Evolutionary conservation across 257 asterid genomes (phyloP).

Genomic region (Ocimum tenuiflorum): DNA sequence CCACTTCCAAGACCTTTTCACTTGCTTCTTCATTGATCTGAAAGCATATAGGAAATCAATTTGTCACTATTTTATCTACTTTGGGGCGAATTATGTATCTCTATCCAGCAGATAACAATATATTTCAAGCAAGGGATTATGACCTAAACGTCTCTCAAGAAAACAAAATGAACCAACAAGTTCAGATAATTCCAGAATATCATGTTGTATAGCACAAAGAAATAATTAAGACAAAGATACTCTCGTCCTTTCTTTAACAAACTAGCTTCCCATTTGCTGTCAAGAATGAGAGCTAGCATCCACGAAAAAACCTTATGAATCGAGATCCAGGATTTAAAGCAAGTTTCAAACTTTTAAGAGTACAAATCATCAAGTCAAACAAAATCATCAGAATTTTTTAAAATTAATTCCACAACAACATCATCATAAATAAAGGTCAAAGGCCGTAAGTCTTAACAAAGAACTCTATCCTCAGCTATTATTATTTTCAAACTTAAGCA

Average conservation of each 20-base stretch:
- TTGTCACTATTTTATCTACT: not conserved
- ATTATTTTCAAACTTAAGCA: not conserved
- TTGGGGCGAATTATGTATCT: not conserved
- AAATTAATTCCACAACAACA: not conserved
- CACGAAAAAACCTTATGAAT: not conserved
- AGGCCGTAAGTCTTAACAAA: not conserved
- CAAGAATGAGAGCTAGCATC: not conserved
- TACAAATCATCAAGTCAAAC: not conserved
- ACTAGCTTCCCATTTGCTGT: no score
- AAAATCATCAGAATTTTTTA: no score
- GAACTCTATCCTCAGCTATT: not conserved
- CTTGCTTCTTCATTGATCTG: slow-evolving; percentile 97
- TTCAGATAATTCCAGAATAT: not conserved
- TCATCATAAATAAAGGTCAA: not conserved
- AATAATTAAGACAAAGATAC: not conserved
- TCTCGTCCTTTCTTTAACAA: not conserved
- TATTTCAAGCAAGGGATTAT: not conserved
- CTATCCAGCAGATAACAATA: not conserved
- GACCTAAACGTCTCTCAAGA: not conserved
- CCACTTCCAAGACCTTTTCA: slow-evolving; percentile 86
- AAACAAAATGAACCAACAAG: not conserved
- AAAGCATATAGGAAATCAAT: slow-evolving; percentile 14
- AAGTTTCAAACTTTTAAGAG: not conserved
- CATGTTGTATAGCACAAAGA: not conserved
- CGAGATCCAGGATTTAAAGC: not conserved